phyloP scores from a whole-genome alignment of 176 grass and related monocot species.

The Musa troglodytarum region DNA sequence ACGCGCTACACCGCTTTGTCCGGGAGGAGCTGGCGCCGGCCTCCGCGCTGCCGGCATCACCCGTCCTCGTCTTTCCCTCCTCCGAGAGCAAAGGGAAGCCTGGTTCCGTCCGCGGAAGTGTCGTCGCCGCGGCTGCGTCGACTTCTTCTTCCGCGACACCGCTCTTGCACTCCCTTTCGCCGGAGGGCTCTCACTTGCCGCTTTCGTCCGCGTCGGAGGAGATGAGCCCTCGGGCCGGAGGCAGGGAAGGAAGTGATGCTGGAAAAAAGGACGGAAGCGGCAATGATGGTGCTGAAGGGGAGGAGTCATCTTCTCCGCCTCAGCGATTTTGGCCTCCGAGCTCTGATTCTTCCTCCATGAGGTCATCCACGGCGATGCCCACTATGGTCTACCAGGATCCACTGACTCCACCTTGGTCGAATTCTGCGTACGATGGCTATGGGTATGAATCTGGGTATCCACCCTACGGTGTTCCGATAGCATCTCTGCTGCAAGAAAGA shows the following conservation, averaged over 20 bases:
- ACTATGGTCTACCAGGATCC: constrained; percentile 32
- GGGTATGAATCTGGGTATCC: constrained; percentile 11
- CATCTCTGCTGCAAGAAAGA: not conserved
- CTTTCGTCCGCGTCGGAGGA: constrained; percentile 7
- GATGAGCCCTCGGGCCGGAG: constrained; percentile 3
- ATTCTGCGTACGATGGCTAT: constrained; percentile 20
- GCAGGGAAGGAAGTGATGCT: not conserved
- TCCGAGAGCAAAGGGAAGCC: constrained; percentile 30
- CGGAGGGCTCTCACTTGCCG: constrained; percentile 23
- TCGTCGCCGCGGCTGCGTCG: constrained; percentile 3
- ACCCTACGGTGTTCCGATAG: not conserved
- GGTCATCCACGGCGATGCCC: constrained; percentile 35
- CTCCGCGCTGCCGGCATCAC: constrained; percentile 24
- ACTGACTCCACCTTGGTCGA: constrained; percentile 16
- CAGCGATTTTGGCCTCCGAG: not conserved
- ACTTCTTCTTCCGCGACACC: constrained; percentile 60
- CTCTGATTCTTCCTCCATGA: constrained; percentile 32
- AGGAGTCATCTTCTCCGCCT: not conserved
- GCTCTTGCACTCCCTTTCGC: constrained; percentile 71
- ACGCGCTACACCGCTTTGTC: constrained; percentile 50
- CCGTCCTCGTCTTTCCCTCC: constrained; percentile 64
- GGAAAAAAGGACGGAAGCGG: not conserved
- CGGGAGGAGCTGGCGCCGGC: constrained; percentile 34
- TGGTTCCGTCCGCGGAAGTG: not conserved
- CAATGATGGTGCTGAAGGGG: not conserved